Conservation (phyloP, 2,329 filamentous ascomycete genomes). For the Verticillium longisporum region DNA sequence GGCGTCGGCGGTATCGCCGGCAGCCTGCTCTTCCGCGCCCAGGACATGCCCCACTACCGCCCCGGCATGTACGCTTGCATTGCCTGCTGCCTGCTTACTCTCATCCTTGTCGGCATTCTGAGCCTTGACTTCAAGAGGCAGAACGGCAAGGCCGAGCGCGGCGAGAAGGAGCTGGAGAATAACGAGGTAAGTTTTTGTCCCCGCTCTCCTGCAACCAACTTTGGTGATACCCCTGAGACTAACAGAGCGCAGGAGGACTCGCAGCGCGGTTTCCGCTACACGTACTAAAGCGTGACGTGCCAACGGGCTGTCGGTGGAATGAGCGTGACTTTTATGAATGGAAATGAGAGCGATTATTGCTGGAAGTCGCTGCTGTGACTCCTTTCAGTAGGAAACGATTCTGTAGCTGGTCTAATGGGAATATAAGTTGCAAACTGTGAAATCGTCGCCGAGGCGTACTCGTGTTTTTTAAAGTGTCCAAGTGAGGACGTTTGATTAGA, state of each 20-base stretch:
- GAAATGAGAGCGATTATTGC: not conserved
- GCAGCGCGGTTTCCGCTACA: conserved; percentile 25
- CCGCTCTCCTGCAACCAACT: not conserved
- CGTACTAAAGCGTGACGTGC: conserved; percentile 16
- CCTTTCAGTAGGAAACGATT: not conserved
- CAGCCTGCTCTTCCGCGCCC: conserved; percentile 60
- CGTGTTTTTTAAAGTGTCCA: no score
- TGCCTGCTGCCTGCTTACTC: conserved; percentile 36
- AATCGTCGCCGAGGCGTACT: no score
- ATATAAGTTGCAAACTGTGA: no score
- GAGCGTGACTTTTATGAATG: not conserved
- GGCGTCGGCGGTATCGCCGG: conserved; percentile 75
- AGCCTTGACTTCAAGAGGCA: conserved; percentile 32
- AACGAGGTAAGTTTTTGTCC: conserved; percentile 33
- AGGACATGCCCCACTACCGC: conserved; percentile 47
- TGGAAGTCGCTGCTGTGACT: not conserved
- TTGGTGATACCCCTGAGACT: not conserved
- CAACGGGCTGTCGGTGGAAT: not conserved
- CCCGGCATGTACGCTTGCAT: conserved; percentile 51
- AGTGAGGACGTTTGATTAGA: not conserved
- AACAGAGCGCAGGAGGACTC: conserved; percentile 7
- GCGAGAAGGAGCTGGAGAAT: conserved; percentile 44
- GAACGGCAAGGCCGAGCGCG: conserved; percentile 45
- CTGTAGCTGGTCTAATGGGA: not conserved
- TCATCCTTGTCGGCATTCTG: conserved; percentile 35